Evolutionary conservation across 345 rosid genomes (phyloP).

Genomic region (Heritiera fomes): DNA sequence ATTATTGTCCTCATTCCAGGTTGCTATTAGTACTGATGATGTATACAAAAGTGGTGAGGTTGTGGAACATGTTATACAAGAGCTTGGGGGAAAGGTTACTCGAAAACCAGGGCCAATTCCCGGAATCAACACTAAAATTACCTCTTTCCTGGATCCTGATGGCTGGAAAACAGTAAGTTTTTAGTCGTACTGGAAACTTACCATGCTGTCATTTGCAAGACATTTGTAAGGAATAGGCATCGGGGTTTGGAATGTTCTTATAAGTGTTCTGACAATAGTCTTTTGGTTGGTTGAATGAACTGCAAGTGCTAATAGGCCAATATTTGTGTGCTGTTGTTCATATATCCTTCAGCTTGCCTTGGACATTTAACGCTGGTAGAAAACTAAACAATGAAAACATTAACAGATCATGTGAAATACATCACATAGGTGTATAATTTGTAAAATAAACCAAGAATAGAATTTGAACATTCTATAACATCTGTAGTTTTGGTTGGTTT

Average conservation of each 20-base stretch:
- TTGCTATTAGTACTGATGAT: slow-evolving; percentile 86
- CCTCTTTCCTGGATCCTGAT: slow-evolving; percentile 87
- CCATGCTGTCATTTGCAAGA: not conserved
- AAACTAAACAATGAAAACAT: not conserved
- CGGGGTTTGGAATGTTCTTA: not conserved
- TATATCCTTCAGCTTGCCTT: not conserved
- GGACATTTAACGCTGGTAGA: not conserved
- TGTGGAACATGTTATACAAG: slow-evolving; percentile 62
- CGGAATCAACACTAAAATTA: slow-evolving; percentile 87
- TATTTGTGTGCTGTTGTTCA: not conserved
- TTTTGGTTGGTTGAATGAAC: not conserved
- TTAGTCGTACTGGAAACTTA: not conserved
- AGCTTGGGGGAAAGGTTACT: slow-evolving; percentile 92
- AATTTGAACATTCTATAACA: not conserved
- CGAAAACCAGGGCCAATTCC: slow-evolving; percentile 86
- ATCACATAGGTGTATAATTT: not conserved
- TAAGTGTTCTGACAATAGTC: not conserved
- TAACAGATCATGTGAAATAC: not conserved
- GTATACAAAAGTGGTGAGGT: slow-evolving; percentile 96
- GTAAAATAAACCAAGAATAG: not conserved
- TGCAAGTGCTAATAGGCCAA: not conserved
- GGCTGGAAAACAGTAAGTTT: slow-evolving; percentile 92
- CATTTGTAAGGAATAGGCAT: not conserved
- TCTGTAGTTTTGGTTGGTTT: not conserved
- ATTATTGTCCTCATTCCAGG: slow-evolving; percentile 34